These are phyloP conservation scores for Penicillium sp. DNA, from an alignment of 2,329 filamentous ascomycete genomes.

Conservation along the genomic window DNA sequence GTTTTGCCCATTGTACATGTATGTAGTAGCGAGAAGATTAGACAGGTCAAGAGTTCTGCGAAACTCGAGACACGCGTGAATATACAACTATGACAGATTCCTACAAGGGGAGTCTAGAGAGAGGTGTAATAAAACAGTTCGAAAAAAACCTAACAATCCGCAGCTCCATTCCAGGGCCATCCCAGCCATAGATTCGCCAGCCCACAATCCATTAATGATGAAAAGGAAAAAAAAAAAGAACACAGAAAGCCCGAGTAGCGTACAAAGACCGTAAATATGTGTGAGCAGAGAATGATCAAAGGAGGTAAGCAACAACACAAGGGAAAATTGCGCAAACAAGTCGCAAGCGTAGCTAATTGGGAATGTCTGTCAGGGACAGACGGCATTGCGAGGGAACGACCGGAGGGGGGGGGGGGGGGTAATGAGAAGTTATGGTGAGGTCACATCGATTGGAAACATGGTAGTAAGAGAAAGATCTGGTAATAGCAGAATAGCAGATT, in stretches of 20 bases:
- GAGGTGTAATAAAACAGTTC: neutral
- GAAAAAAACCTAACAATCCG: conserved; percentile 20
- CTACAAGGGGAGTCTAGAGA: neutral
- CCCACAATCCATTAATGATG: conserved; percentile 28
- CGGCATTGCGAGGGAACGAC: neutral
- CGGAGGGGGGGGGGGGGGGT: no score
- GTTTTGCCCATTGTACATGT: no score
- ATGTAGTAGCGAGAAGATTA: no score
- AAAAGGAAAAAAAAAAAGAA: conserved; percentile 19
- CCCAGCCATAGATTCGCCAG: conserved; percentile 33
- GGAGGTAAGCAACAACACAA: neutral
- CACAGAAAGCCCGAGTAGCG: conserved; percentile 9
- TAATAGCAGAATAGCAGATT: conserved; percentile 11
- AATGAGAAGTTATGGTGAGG: conserved; percentile 1
- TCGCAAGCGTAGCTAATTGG: neutral
- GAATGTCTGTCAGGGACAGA: neutral
- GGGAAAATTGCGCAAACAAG: neutral
- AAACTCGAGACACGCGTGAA: no score
- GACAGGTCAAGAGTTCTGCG: no score
- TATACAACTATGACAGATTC: neutral
- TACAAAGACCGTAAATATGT: conserved; percentile 5
- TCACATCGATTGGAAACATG: conserved; percentile 4
- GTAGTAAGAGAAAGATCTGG: conserved; percentile 1
- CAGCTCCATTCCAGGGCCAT: conserved; percentile 25
- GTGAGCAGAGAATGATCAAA: conserved; percentile 18